Evolutionary conservation across 1,284 basidiomycete species (phyloP).

Genomic region (Chondrostereum purpureum): DNA sequence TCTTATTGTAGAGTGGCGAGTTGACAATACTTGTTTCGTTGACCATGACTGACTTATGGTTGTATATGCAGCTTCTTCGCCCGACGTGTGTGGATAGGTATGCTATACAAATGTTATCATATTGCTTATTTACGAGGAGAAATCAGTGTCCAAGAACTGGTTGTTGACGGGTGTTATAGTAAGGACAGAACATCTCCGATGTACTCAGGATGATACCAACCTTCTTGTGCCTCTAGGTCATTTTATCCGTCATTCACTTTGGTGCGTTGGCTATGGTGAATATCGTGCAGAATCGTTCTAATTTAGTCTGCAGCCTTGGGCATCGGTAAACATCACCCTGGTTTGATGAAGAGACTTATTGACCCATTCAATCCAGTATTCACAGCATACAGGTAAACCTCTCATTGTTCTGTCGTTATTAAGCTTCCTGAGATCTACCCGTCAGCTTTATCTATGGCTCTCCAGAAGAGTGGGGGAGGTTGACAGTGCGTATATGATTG

Average conservation of each 20-base stretch:
- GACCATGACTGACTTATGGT: neutral
- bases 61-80: constrained; percentile 31
- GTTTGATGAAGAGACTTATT: neutral
- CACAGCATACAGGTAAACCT: constrained; percentile 29
- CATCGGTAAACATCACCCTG: constrained; percentile 22
- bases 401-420: neutral
- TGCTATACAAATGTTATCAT: constrained; percentile 10
- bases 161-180: constrained; percentile 30
- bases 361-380: constrained; percentile 23
- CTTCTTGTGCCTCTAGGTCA: constrained; percentile 19
- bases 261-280: constrained; percentile 20
- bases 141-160: constrained; percentile 30
- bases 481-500: constrained; percentile 32
- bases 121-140: constrained; percentile 7
- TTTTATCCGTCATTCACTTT: constrained; percentile 30
- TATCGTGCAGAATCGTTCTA: neutral
- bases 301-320: constrained; percentile 25
- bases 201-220: constrained; percentile 1
- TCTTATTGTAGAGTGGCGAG: constrained; percentile 36
- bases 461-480: constrained; percentile 23
- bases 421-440: neutral
- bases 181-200: constrained; percentile 10
- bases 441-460: constrained; percentile 24
- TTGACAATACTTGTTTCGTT: neutral
- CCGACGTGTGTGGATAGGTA: constrained; percentile 36